A percentile compares a stretch with the other conserved stretches of the same genome.
Conservation (phyloP, 768 basidiomycete genomes). For the Termitomyces eurrhizus region DNA sequence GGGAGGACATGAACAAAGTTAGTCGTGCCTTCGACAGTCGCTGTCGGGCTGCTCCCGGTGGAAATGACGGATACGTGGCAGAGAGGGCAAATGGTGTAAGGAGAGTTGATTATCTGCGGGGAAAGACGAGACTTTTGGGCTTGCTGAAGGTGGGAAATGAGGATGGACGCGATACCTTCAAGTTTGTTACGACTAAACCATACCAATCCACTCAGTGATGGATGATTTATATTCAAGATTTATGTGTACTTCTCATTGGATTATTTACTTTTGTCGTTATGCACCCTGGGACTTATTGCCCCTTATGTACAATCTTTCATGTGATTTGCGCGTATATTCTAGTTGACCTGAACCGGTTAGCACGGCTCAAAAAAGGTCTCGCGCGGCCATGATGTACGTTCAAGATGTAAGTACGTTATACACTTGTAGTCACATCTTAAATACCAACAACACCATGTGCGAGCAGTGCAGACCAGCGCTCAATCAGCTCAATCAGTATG, state of each 20-base stretch:
- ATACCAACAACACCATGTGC: too few relatives aligned
- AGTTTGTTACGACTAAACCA: constrained; percentile 19
- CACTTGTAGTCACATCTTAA: too few relatives aligned
- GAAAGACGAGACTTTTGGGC: constrained; percentile 45
- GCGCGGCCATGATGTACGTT: too few relatives aligned
- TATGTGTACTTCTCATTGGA: neutral
- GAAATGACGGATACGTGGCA: constrained; percentile 21
- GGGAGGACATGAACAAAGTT: constrained; percentile 26
- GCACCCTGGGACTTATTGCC: too few relatives aligned
- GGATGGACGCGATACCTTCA: constrained; percentile 34
- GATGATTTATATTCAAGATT: neutral
- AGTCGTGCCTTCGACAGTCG: constrained; percentile 35
- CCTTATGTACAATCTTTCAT: too few relatives aligned
- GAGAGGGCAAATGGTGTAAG: constrained; percentile 51
- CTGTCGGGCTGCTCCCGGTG: constrained; percentile 26
- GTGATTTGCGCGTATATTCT: too few relatives aligned
- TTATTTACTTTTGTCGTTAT: too few relatives aligned
- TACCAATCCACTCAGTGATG: neutral
- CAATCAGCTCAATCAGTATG: too few relatives aligned
- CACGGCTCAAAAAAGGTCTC: too few relatives aligned
- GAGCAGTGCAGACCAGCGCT: neutral
- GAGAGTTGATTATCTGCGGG: constrained; percentile 55
- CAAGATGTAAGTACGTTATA: too few relatives aligned
- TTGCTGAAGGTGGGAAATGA: constrained; percentile 34
- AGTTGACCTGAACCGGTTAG: too few relatives aligned